These are phyloP conservation scores for Elaeis guineensis DNA, from an alignment of 176 grass and related monocot genomes.

Conservation along the genomic window DNA sequence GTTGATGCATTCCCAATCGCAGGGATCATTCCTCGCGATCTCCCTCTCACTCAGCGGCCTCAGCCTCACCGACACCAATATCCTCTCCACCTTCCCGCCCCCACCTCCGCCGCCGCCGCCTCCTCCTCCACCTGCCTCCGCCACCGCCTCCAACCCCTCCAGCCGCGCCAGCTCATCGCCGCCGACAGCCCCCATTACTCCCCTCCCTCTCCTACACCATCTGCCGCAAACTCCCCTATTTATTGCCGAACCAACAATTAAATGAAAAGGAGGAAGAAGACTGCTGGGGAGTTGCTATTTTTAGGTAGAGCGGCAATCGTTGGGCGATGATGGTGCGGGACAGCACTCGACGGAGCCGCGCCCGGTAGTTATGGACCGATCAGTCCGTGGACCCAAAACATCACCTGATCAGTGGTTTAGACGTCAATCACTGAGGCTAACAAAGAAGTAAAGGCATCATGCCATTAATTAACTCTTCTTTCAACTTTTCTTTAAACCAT, in stretches of 20 bases:
- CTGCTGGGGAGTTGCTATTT: conserved; percentile 37
- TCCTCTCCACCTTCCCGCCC: conserved; percentile 61
- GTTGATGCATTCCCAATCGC: conserved; percentile 93
- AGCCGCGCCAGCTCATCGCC: conserved; percentile 38
- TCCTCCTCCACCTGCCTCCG: conserved; percentile 21
- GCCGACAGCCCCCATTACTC: conserved; percentile 59
- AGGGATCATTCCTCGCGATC: conserved; percentile 34
- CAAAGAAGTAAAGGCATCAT: background rate
- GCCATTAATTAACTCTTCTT: too few species aligned
- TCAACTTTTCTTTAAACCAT: too few species aligned
- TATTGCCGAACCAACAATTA: too few species aligned
- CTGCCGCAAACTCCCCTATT: conserved; percentile 23
- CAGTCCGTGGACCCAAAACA: background rate
- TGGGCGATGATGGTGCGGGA: conserved; percentile 6
- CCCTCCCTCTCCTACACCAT: conserved; percentile 26
- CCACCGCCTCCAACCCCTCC: conserved; percentile 31
- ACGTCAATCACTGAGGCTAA: conserved; percentile 29
- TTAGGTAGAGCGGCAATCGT: conserved; percentile 36
- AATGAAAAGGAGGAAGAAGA: conserved; percentile 9
- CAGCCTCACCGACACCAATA: conserved; percentile 88
- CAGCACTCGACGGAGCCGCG: background rate
- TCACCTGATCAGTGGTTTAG: conserved; percentile 42
- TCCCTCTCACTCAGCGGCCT: conserved; percentile 78
- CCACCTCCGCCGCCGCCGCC: conserved; percentile 17
- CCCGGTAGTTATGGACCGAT: background rate